Conservation (phyloP, 805 yeast species). For the Candida multigemmis region DNA sequence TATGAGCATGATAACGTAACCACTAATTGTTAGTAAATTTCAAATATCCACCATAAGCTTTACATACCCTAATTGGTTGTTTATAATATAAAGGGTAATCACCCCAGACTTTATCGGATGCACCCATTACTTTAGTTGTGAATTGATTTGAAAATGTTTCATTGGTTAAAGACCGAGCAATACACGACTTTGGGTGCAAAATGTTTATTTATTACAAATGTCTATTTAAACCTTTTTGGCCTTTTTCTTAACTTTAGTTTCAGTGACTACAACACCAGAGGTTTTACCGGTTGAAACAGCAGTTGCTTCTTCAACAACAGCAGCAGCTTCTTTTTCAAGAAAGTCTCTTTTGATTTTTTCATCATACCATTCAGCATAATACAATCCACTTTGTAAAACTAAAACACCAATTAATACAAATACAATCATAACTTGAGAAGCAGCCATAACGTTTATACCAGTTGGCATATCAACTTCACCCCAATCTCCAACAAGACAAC, state of each 20-base stretch:
- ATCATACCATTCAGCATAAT: slow-evolving; percentile 70
- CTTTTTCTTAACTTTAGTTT: slow-evolving; percentile 9
- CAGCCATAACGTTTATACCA: slow-evolving; percentile 88
- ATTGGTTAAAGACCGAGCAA: slow-evolving; percentile 5
- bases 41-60: no score
- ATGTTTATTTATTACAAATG: background rate
- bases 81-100: slow-evolving; percentile 50
- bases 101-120: slow-evolving; percentile 34
- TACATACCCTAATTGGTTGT: slow-evolving; percentile 56
- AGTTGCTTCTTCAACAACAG: slow-evolving; percentile 5
- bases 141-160: slow-evolving; percentile 5
- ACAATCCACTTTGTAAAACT: slow-evolving; percentile 78
- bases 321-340: slow-evolving; percentile 16
- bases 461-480: slow-evolving; percentile 85
- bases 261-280: slow-evolving; percentile 5
- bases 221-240: slow-evolving; percentile 4
- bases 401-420: slow-evolving; percentile 70
- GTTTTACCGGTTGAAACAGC: slow-evolving; percentile 3
- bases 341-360: slow-evolving; percentile 22
- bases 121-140: slow-evolving; percentile 7
- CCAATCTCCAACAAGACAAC: slow-evolving; percentile 71
- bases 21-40: slow-evolving; percentile 41
- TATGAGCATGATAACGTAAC: slow-evolving; percentile 69
- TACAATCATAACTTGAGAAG: slow-evolving; percentile 71
- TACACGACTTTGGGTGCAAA: background rate